Percentiles rank a stretch among this genome's conserved stretches.
phyloP scores from a whole-genome alignment of 139 green algal species.

The Limnomonas spitsbergensis region DNA sequence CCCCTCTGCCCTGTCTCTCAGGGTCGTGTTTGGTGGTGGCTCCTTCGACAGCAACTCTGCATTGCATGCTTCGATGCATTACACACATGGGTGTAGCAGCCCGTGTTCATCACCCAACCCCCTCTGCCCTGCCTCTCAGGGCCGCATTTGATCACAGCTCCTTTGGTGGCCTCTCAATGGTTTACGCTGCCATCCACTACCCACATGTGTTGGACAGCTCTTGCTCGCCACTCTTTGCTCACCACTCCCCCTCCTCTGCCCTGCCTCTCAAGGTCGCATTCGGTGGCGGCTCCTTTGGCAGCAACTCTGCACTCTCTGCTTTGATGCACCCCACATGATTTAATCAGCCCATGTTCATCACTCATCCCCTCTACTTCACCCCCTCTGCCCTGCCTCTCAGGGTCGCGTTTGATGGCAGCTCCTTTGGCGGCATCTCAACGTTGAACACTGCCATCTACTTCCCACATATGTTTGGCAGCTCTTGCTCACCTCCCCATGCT shows the following conservation, averaged over 20 bases:
- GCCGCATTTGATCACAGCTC: no score
- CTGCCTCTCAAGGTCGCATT: slow-evolving; percentile 33
- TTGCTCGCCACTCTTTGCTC: neutral
- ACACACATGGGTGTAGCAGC: slow-evolving; percentile 24
- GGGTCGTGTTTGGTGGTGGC: slow-evolving; percentile 41
- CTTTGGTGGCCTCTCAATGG: no score
- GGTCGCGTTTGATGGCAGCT: no score
- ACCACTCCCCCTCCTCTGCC: neutral
- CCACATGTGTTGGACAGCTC: no score
- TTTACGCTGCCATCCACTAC: no score
- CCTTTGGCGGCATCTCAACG: no score
- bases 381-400: no score
- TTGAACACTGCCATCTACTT: no score
- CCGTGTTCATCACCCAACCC: neutral
- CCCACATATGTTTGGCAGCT: no score
- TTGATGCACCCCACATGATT: no score
- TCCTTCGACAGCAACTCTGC: slow-evolving; percentile 53
- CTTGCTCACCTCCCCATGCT: neutral
- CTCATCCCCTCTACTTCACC: neutral
- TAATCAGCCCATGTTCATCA: neutral
- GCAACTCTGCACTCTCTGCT: slow-evolving; percentile 45
- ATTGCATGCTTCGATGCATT: slow-evolving; percentile 46
- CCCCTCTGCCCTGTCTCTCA: neutral
- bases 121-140: no score
- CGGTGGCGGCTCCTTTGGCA: slow-evolving; percentile 54